Conservation (phyloP, 148 eudicot species). For the Fallopia convolvulus region DNA sequence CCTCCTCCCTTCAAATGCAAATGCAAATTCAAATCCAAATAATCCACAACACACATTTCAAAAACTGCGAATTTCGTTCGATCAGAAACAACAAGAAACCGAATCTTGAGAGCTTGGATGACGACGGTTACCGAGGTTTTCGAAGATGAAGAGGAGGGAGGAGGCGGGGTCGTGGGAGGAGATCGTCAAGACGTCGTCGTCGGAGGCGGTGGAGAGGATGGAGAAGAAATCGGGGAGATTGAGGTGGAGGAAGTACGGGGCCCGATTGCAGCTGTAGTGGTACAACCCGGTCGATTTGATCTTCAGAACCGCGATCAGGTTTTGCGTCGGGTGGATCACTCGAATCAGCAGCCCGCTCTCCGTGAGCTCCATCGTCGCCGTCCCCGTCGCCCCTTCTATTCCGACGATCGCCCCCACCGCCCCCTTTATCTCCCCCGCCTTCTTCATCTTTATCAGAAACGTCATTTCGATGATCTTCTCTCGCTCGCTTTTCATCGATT, state of each 20-base stretch:
- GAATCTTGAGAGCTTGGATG: background rate
- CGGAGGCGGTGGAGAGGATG: background rate
- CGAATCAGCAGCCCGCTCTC: background rate
- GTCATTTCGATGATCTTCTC: background rate
- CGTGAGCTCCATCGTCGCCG: constrained; percentile 12
- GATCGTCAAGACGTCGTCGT: constrained; percentile 11
- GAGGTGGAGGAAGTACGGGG: constrained; percentile 14
- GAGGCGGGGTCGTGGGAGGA: constrained; percentile 12
- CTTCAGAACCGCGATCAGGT: constrained; percentile 17
- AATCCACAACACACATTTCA: too few species aligned
- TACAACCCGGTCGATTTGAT: constrained; percentile 13
- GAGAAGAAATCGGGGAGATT: constrained; percentile 13
- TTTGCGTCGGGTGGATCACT: constrained; percentile 14
- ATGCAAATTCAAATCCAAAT: background rate
- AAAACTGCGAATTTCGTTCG: too few species aligned
- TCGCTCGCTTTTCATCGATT: background rate
- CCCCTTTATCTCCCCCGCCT: constrained; percentile 1
- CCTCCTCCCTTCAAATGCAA: background rate
- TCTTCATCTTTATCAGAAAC: constrained; percentile 10
- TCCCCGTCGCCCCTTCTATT: constrained; percentile 5
- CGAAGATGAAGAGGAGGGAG: constrained; percentile 9
- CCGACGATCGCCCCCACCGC: constrained; percentile 7
- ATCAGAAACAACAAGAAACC: too few species aligned
- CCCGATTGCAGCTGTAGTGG: constrained; percentile 18
- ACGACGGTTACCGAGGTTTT: constrained; percentile 6